Evolutionary conservation across 345 rosid genomes (phyloP).

Genomic region (Atalantia buxifolia): DNA sequence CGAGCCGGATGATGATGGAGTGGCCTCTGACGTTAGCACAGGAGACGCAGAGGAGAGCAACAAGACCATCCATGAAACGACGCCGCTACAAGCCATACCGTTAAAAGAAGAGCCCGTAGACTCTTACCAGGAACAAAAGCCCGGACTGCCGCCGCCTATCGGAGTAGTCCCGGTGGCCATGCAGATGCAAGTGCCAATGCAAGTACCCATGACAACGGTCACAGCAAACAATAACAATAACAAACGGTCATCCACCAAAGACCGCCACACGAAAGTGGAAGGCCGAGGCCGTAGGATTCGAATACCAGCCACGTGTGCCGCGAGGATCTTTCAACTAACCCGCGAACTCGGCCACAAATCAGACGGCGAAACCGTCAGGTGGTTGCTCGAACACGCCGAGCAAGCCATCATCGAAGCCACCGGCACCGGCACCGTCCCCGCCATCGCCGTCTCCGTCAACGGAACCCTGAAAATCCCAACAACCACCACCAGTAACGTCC

Average conservation of each 20-base stretch:
- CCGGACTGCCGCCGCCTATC: neutral
- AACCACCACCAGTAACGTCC: neutral
- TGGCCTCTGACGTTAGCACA: slow-evolving; percentile 41
- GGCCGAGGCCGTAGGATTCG: slow-evolving; percentile 61
- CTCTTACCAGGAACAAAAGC: slow-evolving; percentile 23
- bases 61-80: neutral
- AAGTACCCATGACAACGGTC: neutral
- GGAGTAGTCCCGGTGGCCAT: slow-evolving; percentile 26
- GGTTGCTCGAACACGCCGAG: slow-evolving; percentile 52
- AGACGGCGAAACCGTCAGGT: slow-evolving; percentile 50
- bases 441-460: slow-evolving; percentile 42
- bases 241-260: slow-evolving; percentile 46
- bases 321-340: slow-evolving; percentile 46
- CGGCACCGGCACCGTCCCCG: slow-evolving; percentile 44
- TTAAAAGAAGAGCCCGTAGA: slow-evolving; percentile 40
- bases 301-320: slow-evolving; percentile 55
- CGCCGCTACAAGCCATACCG: slow-evolving; percentile 26
- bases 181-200: slow-evolving; percentile 22
- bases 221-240: slow-evolving; percentile 12
- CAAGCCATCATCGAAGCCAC: slow-evolving; percentile 44
- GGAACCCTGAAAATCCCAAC: slow-evolving; percentile 46
- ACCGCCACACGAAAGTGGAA: slow-evolving; percentile 57
- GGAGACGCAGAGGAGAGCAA: slow-evolving; percentile 17
- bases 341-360: slow-evolving; percentile 48
- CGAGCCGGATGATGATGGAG: slow-evolving; percentile 27